Base-by-base conservation (phyloP, 2,329 filamentous ascomycete species). In the Fonsecaea multimorphosa region DNA sequence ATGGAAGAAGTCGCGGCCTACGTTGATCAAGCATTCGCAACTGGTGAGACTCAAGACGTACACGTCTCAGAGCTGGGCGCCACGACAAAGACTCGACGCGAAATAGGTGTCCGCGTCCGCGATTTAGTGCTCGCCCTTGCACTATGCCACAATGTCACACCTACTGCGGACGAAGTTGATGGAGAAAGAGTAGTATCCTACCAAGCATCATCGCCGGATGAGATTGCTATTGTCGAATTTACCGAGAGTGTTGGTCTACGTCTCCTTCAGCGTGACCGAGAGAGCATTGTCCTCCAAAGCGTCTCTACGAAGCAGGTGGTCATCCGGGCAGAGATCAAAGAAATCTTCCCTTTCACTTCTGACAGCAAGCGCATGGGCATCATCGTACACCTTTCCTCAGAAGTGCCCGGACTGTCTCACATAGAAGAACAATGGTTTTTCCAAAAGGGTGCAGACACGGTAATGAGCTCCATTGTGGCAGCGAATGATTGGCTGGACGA, bases 311-410 rank as follows among this genome's bases (percentile, higher is more conserved):
- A 90, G 22, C 86, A 89, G 58, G 81, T 87, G 0, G 90, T 95
- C 2, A 92, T 99, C 29, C 89, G 89, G 27, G 94, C 96, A 29
- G 88, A 89, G 62, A 96, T 99, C 56, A 84, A 98, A 3, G 94
- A 98, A 52, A 88, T 98, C 1, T 99, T 99, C 73, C 96, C 96
- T 0, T 99, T 99, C 76, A 99, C 95, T 0, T 97, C 93, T 0
- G 95, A 98, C 71, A 94, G 94, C 71, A 99, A 99, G 79, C 88
- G 95, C 59, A 99, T 99, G 95, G 95, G 96, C 9, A 94, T 99
- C 65, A 89, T 99, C 67, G 92, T 97, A 22, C 90, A 93, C 71
- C 97, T 98, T 74, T 84, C 89, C 31, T 82, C 83, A 1, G 80
- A 85, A 1, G 73, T 79, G 0, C 76, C 84, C 2, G 81, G 84